A percentile compares a stretch with the other conserved stretches of the same genome.
phyloP scores from a whole-genome alignment of 1,284 basidiomycete genomes.

The Phellinidium pouzarii region DNA sequence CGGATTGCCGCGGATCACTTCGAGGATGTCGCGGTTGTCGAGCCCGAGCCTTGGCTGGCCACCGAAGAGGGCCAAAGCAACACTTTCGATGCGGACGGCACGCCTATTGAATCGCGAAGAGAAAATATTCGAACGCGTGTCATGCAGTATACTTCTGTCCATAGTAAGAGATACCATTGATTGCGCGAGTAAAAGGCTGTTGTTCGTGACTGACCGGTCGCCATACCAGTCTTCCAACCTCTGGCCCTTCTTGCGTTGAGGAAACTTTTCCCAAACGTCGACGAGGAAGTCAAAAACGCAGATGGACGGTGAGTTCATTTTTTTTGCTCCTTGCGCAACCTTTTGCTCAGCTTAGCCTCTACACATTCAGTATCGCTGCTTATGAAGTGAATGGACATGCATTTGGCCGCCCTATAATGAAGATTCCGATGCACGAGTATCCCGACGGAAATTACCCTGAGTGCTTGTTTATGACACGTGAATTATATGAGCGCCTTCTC shows the following conservation, averaged over 20 bases:
- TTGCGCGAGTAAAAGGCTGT: neutral
- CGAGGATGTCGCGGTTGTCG: constrained; percentile 30
- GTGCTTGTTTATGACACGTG: constrained; percentile 13
- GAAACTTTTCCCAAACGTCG: constrained; percentile 25
- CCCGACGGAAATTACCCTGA: neutral
- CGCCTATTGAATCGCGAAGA: constrained; percentile 16
- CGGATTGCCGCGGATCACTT: constrained; percentile 29
- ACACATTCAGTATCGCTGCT: constrained; percentile 1
- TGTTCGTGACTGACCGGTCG: neutral
- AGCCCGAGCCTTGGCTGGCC: constrained; percentile 27
- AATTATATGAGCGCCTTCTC: constrained; percentile 15
- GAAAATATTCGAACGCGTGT: constrained; percentile 23
- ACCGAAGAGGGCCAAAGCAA: constrained; percentile 14
- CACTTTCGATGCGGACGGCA: constrained; percentile 6
- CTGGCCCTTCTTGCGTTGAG: constrained; percentile 20
- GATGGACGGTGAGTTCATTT: constrained; percentile 15
- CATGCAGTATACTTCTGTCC: constrained; percentile 26
- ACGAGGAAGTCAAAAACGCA: constrained; percentile 20
- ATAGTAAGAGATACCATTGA: constrained; percentile 20
- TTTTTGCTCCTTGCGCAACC: neutral
- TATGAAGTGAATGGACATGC: neutral
- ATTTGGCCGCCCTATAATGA: constrained; percentile 3
- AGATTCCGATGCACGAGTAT: constrained; percentile 2
- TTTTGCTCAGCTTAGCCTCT: neutral
- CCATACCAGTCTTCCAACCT: constrained; percentile 18